A percentile compares a stretch with the other conserved stretches of the same genome.
These are phyloP conservation scores for Arthroderma uncinatum DNA, from an alignment of 2,329 filamentous ascomycete genomes.

Conservation along the genomic window DNA sequence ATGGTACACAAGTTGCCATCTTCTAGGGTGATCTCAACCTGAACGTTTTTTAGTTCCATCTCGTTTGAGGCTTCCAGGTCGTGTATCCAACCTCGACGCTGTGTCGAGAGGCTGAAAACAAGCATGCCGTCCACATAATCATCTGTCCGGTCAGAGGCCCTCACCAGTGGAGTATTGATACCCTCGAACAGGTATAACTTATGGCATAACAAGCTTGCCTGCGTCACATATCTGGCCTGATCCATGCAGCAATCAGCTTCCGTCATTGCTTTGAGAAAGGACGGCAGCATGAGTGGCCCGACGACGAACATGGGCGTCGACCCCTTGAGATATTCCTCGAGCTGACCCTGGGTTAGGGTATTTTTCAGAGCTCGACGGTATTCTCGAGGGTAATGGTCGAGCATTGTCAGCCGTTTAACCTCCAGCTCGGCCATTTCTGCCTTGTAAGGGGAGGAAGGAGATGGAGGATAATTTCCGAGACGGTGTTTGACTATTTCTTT, in stretches of 20 bases:
- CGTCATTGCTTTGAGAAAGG: conserved; percentile 21
- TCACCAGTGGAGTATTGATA: conserved; percentile 18
- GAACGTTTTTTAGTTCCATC: conserved; percentile 14
- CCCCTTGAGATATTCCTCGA: conserved; percentile 15
- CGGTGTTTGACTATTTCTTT: not conserved
- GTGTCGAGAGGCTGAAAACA: conserved; percentile 19
- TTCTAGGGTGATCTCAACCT: conserved; percentile 17
- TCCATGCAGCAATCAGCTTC: conserved; percentile 14
- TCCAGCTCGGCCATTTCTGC: not conserved
- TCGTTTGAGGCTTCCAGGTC: conserved; percentile 18
- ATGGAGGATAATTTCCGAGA: not conserved
- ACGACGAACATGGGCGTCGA: conserved; percentile 22
- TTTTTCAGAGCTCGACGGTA: conserved; percentile 19
- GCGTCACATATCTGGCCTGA: conserved; percentile 21
- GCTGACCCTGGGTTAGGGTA: conserved; percentile 16
- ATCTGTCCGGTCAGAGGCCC: conserved; percentile 13
- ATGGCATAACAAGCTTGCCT: conserved; percentile 20
- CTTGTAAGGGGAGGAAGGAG: not conserved
- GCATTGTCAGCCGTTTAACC: not conserved
- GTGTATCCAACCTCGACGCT: conserved; percentile 20
- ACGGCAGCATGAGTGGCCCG: conserved; percentile 24
- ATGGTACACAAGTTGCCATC: conserved; percentile 15
- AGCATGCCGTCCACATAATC: conserved; percentile 21
- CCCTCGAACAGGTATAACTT: conserved; percentile 18
- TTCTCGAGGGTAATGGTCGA: conserved; percentile 18